Conservation (phyloP, 1,139 yeast species). For the Wickerhamomyces sp. region DNA sequence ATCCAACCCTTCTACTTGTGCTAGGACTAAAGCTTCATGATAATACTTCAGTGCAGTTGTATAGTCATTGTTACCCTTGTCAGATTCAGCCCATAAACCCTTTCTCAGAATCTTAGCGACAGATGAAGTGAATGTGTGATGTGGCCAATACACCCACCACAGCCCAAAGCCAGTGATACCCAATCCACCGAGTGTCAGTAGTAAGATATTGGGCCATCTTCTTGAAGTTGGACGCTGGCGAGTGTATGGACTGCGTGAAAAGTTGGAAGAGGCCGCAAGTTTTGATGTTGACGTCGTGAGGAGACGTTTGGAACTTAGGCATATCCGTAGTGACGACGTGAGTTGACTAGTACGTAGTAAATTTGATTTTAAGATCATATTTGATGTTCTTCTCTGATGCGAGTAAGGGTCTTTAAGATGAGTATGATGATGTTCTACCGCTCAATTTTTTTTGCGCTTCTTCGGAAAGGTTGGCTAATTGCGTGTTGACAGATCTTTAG, state of each 20-base stretch:
- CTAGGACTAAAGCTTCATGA: conserved; percentile 46
- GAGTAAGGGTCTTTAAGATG: too few relatives aligned
- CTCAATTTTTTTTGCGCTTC: too few relatives aligned
- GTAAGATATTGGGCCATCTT: conserved; percentile 17
- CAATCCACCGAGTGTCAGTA: conserved; percentile 26
- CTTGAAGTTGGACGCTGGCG: conserved; percentile 2
- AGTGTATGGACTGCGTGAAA: neutral
- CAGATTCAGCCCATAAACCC: conserved; percentile 83
- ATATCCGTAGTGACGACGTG: too few relatives aligned
- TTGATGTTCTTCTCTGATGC: too few relatives aligned
- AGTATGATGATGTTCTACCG: too few relatives aligned
- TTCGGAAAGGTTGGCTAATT: too few relatives aligned
- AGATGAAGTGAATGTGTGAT: conserved; percentile 43
- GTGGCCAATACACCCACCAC: conserved; percentile 60
- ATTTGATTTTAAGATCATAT: too few relatives aligned
- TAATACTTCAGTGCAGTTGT: conserved; percentile 66
- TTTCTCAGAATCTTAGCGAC: conserved; percentile 70
- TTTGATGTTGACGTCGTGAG: too few relatives aligned
- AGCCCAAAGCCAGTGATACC: conserved; percentile 32
- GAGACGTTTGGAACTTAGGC: too few relatives aligned
- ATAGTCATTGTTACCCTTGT: conserved; percentile 57
- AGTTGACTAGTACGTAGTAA: too few relatives aligned
- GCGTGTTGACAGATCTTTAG: too few relatives aligned
- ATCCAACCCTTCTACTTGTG: conserved; percentile 44
- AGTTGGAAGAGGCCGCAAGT: too few relatives aligned